Base-by-base conservation (phyloP, 148 eudicot species). In the Diospyros lotus region DNA sequence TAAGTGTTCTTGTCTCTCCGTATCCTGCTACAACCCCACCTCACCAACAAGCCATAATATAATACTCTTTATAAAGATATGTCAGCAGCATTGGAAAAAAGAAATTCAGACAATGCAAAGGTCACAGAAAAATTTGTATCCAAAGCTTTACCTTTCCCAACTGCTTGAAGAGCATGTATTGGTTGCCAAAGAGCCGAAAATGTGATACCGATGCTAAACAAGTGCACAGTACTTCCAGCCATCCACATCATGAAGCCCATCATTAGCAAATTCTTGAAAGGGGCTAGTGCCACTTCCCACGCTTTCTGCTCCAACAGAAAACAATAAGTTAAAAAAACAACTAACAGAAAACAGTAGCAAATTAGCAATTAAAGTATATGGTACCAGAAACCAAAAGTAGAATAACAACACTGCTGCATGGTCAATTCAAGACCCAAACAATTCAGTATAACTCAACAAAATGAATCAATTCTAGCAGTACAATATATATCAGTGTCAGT, bases 211-310 rank as follows among this genome's bases (percentile, higher is more conserved):
- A 92, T 90, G 89, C 98, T 95, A 60, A 95, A 95, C 72, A 95
- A 84, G 84, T 95, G 98, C 63, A 95, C 98, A 3, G 98, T 95
- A 81, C 89, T 95, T 76, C 98, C 98, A 78, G 98, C 93, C 98
- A 95, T 95, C 98, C 98, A 95, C 98, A 95, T 95, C 98, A 95
- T 95, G 84, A 95, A 95, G 42, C 91, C 97, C 98, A 95, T 89
- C 98, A 95, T 95, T 53, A 92, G 61, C 82, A 95, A 86, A 77
- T 95, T 95, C 81, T 92, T 95, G 56, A 87, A 73, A 15, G 98
- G 98, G 45, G 97, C 89, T 88, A 92, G 97, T 5, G 98, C 98
- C 46, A 95, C 92, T 83, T 95, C 98, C 98, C 98, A 95, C 52
- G 98, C 98, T 92, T 95, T 95, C 97, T 94, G 80, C 67, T 63